phyloP scores from a whole-genome alignment of 768 basidiomycete species.

The Mrakia blollopis region DNA sequence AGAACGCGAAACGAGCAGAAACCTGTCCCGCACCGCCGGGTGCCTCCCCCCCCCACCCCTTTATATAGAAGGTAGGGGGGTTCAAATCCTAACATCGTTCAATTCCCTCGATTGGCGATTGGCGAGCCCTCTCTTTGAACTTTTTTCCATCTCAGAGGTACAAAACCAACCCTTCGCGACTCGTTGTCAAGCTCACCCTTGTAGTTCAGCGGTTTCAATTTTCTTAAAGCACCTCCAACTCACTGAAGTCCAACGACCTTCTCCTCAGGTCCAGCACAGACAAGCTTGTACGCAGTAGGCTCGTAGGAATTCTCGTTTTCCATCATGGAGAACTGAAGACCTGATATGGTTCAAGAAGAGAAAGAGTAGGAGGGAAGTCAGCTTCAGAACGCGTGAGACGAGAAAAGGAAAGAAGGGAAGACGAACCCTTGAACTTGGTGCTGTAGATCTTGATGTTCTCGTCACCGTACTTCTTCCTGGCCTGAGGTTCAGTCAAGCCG shows the following conservation, averaged over 20 bases:
- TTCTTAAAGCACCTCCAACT: neutral
- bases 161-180: too few relatives aligned
- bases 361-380: slow-evolving; percentile 54
- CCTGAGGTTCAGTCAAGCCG: slow-evolving; percentile 88
- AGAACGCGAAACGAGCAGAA: too few relatives aligned
- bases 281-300: slow-evolving; percentile 70
- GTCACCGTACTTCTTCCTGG: slow-evolving; percentile 73
- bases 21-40: too few relatives aligned
- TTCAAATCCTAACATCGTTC: too few relatives aligned
- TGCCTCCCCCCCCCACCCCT: too few relatives aligned
- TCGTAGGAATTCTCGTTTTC: slow-evolving; percentile 60
- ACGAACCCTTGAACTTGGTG: slow-evolving; percentile 40
- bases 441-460: slow-evolving; percentile 82
- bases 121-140: too few relatives aligned
- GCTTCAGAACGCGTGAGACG: neutral
- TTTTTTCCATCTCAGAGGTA: too few relatives aligned
- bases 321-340: slow-evolving; percentile 83
- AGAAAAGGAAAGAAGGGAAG: neutral
- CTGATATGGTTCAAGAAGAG: slow-evolving; percentile 39
- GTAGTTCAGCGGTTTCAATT: too few relatives aligned
- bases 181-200: too few relatives aligned
- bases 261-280: slow-evolving; percentile 17
- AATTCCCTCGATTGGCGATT: too few relatives aligned
- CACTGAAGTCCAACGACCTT: slow-evolving; percentile 23
- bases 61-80: too few relatives aligned